Base-by-base conservation (phyloP, 1,139 yeast species). In the Lodderomyces elongisporus region DNA sequence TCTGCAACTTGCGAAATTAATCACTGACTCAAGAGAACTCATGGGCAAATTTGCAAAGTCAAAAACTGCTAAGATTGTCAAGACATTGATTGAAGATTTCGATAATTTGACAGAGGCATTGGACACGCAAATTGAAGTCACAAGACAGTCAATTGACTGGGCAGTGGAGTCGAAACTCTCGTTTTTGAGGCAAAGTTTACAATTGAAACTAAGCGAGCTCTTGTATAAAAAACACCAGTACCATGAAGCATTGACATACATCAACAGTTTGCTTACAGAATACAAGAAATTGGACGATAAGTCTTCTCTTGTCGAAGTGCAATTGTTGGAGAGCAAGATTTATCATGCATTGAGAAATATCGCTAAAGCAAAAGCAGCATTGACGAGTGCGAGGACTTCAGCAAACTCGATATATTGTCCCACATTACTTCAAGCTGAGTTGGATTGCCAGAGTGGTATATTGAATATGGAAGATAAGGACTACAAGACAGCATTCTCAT, bases 371-470 rank as follows among this genome's bases (percentile, higher is more conserved):
- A 77, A 87, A 51, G 97, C 97, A 5, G 81, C 96, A 4, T 71
- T 93, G 47, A 89, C 98, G 4, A 81, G 95, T 38, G 96, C 98
- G 2, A 77, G 97, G 60, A 93, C 98, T 0, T 83, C 95, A 5
- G 98, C 98, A 12, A 93, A 91, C 57, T 77, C 96, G 25, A 87
- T 93, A 38, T 93, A 89, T 62, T 85, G 96, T 48, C 96, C 97
- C 8, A 87, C 97, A n/a, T 67, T 81, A 33, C 75, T 84, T 49
- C 96, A 93, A 60, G 98, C 98, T 1, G 95, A 88, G 52, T 71
- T 93, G 39, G 98, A 93, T 57, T 76, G 88, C 61, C 91, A 89
- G 79, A 81, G 94, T 56, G 99, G 99, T 45, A 80, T 91, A 38
- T 72, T 93, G 45, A 95, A 91, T 60, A 95, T 97, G 22, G 97